Evolutionary conservation across 345 rosid genomes (phyloP), one percentile per base, ranked within the genome.

Genomic region (Euphorbia pulcherrima): DNA sequence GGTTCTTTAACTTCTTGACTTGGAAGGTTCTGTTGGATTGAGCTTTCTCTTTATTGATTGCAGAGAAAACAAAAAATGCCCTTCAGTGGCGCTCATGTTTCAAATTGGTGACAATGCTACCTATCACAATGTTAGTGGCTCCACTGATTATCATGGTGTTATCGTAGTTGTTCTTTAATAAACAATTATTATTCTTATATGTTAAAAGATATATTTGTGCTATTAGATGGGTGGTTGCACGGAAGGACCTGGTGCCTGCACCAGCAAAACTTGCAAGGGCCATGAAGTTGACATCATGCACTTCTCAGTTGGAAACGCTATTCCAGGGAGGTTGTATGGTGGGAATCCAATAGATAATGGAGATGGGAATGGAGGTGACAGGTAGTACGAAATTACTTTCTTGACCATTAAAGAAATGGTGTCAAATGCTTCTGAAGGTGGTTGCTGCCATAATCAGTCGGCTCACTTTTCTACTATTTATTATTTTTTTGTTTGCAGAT

Each of bases 281-380:
- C 86, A 89, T 67, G 99, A 94, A 82, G 97, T 94, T 66, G 99
- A 94, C 74, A 91, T 94, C n/a, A 91, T 94, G 99, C 97, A 94
- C 77, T 94, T 94, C 85, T 91, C 96, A 14, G 85, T 88, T 59
- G 99, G 99, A 81, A 87, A 82, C 73, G 97, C 99, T 75, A 88
- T 94, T 72, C 99, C 99, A 2, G 97, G 99, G 68, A 87, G 97
- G 37, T 92, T 94, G 11, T 94, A 94, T 63, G 99, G 99, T 62
- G 90, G 92, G 68, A 91, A 94, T 69, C 89, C 81, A 21, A 64
- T 85, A 62, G 99, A 91, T 76, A 86, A 88, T 64, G 6, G 81
- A 41, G 84, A 86, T 68, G 98, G 97, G 78, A 84, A 85, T 74
- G 99, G 99, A 37, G 92, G 92, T 72, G 99, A 94, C 84, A 88